phyloP scores from a whole-genome alignment of 345 rosid genomes.

The Gossypium rotundifolium region DNA sequence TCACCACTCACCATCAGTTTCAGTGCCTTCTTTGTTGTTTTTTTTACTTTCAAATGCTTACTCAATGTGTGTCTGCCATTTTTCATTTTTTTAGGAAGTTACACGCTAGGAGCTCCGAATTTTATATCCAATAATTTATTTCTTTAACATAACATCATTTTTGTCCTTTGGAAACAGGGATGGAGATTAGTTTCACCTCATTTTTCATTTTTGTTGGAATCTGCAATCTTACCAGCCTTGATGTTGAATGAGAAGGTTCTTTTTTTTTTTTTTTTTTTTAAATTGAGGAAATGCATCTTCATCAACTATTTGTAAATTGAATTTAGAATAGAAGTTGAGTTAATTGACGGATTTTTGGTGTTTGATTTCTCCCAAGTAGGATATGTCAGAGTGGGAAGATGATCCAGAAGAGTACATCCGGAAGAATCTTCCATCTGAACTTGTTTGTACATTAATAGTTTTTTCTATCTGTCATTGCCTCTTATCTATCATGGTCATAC shows the following conservation, averaged over 20 bases:
- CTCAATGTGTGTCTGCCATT: neutral
- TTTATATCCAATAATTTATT: neutral
- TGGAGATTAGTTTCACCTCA: slow-evolving; percentile 90
- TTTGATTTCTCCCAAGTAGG: slow-evolving; percentile 35
- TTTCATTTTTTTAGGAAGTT: slow-evolving; percentile 1
- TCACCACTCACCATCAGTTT: neutral
- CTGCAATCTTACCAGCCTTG: slow-evolving; percentile 74
- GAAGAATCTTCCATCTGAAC: slow-evolving; percentile 79
- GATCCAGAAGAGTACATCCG: slow-evolving; percentile 82
- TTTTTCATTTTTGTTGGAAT: slow-evolving; percentile 65
- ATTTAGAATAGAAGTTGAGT: slow-evolving; percentile 3
- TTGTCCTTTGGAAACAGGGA: slow-evolving; percentile 46
- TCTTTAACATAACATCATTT: slow-evolving; percentile 4
- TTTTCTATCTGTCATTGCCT: neutral
- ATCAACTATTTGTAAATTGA: neutral
- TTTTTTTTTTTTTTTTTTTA: slow-evolving; percentile 24
- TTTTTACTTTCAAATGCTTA: neutral
- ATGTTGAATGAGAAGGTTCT: slow-evolving; percentile 60
- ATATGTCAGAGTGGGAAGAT: slow-evolving; percentile 81
- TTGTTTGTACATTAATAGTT: slow-evolving; percentile 36
- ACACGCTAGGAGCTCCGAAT: neutral
- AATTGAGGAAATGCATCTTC: neutral
- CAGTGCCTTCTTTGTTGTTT: neutral
- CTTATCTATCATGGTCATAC: neutral
- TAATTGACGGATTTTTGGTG: slow-evolving; percentile 15